These are phyloP conservation scores for Russula foetens DNA, from an alignment of 768 basidiomycete genomes.

Conservation along the genomic window DNA sequence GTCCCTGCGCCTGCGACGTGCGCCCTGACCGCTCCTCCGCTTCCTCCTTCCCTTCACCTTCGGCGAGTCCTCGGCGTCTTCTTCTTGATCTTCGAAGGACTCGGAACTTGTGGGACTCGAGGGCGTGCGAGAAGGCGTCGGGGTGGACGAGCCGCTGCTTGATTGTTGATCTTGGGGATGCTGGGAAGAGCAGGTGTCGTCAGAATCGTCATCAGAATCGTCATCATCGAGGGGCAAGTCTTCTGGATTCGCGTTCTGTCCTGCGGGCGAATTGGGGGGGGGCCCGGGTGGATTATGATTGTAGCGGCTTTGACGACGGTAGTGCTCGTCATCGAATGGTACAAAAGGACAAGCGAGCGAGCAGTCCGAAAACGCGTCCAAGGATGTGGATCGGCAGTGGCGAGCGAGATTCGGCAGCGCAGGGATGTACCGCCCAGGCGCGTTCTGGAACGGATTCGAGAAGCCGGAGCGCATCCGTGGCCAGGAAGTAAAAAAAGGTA, in stretches of 20 bases:
- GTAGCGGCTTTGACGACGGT: not conserved
- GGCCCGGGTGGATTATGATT: not conserved
- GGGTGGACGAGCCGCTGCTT: not conserved
- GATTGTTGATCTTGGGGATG: no score
- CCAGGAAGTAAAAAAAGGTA: not conserved
- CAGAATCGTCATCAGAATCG: not conserved
- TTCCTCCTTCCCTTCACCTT: not conserved
- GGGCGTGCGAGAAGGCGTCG: not conserved
- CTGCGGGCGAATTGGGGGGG: no score
- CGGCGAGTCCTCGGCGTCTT: not conserved
- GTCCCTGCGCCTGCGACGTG: not conserved
- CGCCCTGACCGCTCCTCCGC: not conserved
- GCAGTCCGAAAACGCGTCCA: not conserved
- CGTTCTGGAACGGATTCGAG: slow-evolving; percentile 12
- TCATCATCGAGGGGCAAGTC: not conserved
- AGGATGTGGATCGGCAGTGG: not conserved
- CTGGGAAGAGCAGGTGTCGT: not conserved
- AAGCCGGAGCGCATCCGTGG: not conserved
- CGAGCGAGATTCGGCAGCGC: slow-evolving; percentile 3
- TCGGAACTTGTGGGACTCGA: not conserved
- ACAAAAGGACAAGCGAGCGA: not conserved
- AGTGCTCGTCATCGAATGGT: no score
- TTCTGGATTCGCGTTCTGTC: not conserved
- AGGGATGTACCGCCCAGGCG: slow-evolving; percentile 3
- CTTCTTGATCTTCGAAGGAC: not conserved